A percentile compares a stretch with the other conserved stretches of the same genome.
These are phyloP conservation scores for Chaetomium sp. DNA, from an alignment of 2,329 filamentous ascomycete species.

Conservation along the genomic window DNA sequence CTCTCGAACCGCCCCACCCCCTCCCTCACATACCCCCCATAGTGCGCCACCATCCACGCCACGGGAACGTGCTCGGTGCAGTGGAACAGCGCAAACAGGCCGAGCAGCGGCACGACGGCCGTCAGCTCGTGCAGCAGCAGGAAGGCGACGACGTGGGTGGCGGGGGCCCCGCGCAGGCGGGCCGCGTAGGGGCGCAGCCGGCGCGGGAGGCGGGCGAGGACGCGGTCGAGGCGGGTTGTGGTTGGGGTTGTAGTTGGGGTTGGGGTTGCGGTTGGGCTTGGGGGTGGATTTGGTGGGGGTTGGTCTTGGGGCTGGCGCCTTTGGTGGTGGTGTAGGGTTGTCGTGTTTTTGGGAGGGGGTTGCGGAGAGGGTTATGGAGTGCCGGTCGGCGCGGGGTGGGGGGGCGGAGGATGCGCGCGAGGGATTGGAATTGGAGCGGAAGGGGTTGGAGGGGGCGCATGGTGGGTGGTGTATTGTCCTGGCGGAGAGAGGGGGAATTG, in stretches of 20 bases:
- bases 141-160: slow-evolving; percentile 84
- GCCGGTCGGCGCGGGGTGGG: neutral
- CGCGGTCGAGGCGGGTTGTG: slow-evolving; percentile 45
- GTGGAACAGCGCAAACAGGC: slow-evolving; percentile 76
- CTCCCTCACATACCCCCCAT: slow-evolving; percentile 55
- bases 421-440: neutral
- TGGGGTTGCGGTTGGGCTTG: neutral
- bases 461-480: neutral
- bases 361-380: neutral
- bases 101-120: slow-evolving; percentile 76
- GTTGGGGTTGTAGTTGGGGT: slow-evolving; percentile 13
- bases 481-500: neutral
- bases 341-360: neutral
- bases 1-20: slow-evolving; percentile 74
- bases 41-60: slow-evolving; percentile 52
- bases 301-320: neutral
- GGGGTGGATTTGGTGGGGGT: neutral
- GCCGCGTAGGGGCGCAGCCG: slow-evolving; percentile 70
- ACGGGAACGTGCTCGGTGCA: slow-evolving; percentile 73
- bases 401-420: slow-evolving; percentile 3
- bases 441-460: slow-evolving; percentile 3
- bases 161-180: slow-evolving; percentile 72
- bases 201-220: slow-evolving; percentile 60
- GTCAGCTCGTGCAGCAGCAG: slow-evolving; percentile 90
- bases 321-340: too few relatives aligned